phyloP scores from a whole-genome alignment of 2,329 filamentous ascomycete species.

The Cryphonectria japonica region DNA sequence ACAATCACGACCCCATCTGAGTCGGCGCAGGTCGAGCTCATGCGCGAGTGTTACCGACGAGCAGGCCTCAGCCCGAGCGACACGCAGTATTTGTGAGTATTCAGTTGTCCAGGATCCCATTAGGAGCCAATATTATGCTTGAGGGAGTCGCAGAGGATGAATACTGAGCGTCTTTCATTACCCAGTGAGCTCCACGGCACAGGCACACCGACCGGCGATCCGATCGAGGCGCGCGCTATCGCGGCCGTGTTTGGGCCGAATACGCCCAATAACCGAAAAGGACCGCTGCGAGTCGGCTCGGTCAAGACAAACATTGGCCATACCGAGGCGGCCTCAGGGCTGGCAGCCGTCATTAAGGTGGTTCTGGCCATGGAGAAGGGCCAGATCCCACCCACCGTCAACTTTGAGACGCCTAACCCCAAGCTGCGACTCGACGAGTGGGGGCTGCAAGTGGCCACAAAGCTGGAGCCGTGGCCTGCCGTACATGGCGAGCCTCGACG shows the following conservation, averaged over 20 bases:
- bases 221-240: slow-evolving; percentile 41
- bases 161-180: no score
- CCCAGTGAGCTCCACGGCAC: slow-evolving; percentile 45
- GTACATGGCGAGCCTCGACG: no score
- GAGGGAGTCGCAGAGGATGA: no score
- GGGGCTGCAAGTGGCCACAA: no score
- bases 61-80: slow-evolving; percentile 33
- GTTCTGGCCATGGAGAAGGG: slow-evolving; percentile 37
- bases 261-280: no score
- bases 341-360: slow-evolving; percentile 38
- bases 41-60: slow-evolving; percentile 38
- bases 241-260: slow-evolving; percentile 1
- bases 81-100: slow-evolving; percentile 33
- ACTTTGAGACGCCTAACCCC: slow-evolving; percentile 31
- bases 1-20: slow-evolving; percentile 48
- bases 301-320: slow-evolving; percentile 42
- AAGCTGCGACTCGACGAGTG: neutral
- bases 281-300: no score
- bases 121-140: no score
- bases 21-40: slow-evolving; percentile 39
- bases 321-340: slow-evolving; percentile 34
- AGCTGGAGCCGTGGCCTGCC: no score
- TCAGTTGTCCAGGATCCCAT: no score
- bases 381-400: slow-evolving; percentile 34
- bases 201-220: slow-evolving; percentile 46